These are phyloP conservation scores for Kappamyces sp. DNA, from an alignment of 192 early-diverging fungal species.

Conservation along the genomic window DNA sequence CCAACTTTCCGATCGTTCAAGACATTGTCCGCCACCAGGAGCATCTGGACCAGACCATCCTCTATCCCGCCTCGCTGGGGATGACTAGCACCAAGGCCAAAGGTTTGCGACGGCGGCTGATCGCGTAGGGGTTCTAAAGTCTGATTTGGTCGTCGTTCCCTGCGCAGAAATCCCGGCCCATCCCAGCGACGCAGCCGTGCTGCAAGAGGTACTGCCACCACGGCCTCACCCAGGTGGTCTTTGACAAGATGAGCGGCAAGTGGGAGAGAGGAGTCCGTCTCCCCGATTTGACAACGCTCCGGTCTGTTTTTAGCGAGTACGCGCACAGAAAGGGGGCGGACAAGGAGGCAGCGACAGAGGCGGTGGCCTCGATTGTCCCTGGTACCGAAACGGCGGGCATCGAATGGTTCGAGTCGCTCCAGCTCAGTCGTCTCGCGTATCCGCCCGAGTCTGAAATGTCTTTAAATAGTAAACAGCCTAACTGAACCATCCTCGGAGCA, in stretches of 20 bases:
- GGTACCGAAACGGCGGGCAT: background rate
- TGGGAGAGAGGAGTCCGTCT: background rate
- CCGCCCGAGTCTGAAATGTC: background rate
- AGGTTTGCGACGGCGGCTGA: too few species aligned
- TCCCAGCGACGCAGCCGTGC: too few species aligned
- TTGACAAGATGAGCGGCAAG: background rate
- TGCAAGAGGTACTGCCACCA: too few species aligned
- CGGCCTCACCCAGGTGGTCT: background rate
- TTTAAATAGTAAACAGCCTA: constrained; percentile 45
- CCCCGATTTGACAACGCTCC: background rate
- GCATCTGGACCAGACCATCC: too few species aligned
- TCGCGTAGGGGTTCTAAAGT: too few species aligned
- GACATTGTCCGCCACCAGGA: too few species aligned
- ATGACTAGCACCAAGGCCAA: too few species aligned
- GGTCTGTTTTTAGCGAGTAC: background rate
- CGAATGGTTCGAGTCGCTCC: background rate
- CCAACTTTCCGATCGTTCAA: too few species aligned
- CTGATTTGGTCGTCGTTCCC: too few species aligned
- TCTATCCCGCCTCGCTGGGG: too few species aligned
- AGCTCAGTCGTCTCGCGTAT: background rate
- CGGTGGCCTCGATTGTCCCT: background rate
- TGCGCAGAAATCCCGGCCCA: too few species aligned
- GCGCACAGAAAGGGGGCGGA: background rate
- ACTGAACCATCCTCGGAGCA: constrained; percentile 71
- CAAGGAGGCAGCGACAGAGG: background rate